Base-by-base conservation (phyloP, 208 protist genomes). In the Lotmaria passim region DNA sequence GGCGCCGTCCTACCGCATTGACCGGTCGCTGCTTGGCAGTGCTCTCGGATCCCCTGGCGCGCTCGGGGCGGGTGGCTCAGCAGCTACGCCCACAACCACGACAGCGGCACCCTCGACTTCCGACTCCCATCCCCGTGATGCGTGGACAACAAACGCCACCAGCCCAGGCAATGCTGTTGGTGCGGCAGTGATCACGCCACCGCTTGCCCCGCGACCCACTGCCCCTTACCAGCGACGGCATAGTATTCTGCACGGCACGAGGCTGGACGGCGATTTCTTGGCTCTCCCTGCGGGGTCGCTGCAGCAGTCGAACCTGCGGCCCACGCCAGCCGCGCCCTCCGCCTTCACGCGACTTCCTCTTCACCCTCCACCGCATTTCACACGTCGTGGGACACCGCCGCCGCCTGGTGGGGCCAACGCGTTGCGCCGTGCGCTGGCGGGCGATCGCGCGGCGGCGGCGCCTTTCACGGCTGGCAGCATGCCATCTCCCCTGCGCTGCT, bases 201-300 rank as follows among this genome's bases (percentile, higher is more conserved):
- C 59, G 6, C 44, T 21, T 21, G 31, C 12, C 44, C 19, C 28
- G 2, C 59, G 59, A 5, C 34, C 36, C 6, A 33, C 26, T 12
- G 44, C 19, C 21, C 48, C 38, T 5, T 75, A 75, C 23, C 70
- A 26, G 41, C 61, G 61, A 21, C 70, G 70, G 7, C 55, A 64
- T 21, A 69, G 70, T 24, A 75, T 55, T 0, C 50, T 69, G 19
- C 70, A 61, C 17, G 70, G 61, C 7, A 69, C 52, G n/a, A 60
- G 69, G 53, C 31, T 75, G 17, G 38, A 56, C 30, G 6, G n/a
- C 11, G 69, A 74, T n/a, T 1, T 33, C 3, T 2, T 24, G 10
- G 23, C 26, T 28, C 8, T 48, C 15, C 31, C 48, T 2, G 46
- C 41, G n/a, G 48, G 11, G 26, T 43, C 51, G 0, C 30, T 39